Conservation (phyloP, 768 basidiomycete species). For the Stropharia rugosoannulata region DNA sequence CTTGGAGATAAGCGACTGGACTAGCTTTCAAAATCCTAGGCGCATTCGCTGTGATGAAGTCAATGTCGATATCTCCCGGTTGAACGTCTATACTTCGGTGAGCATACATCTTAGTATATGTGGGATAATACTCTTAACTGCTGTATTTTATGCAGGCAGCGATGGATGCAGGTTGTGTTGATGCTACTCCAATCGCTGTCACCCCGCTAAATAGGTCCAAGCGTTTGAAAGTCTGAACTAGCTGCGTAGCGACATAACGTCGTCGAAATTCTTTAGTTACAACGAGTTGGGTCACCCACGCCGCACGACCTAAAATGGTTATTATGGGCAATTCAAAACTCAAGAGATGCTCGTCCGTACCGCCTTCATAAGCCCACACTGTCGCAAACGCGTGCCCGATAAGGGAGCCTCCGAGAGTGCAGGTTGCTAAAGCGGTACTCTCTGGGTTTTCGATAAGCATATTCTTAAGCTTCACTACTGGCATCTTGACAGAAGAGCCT, state of each 20-base stretch:
- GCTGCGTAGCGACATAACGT: conserved; percentile 26
- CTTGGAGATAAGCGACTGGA: conserved; percentile 23
- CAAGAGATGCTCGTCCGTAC: conserved; percentile 5
- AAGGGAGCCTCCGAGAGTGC: conserved; percentile 11
- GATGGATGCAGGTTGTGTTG: conserved; percentile 30
- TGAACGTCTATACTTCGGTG: neutral
- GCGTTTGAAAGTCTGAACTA: conserved; percentile 21
- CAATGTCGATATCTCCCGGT: conserved; percentile 1
- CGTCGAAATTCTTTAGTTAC: conserved; percentile 22
- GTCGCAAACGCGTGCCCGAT: conserved; percentile 31
- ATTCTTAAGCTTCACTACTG: neutral
- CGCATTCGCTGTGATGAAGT: conserved; percentile 8
- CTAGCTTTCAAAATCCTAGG: conserved; percentile 15
- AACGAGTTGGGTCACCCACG: conserved; percentile 36
- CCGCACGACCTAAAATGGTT: conserved; percentile 16
- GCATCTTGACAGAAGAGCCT: conserved; percentile 16
- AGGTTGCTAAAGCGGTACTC: conserved; percentile 19
- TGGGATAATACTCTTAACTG: conserved; percentile 12
- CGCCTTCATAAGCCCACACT: conserved; percentile 24
- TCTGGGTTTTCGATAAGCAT: conserved; percentile 10
- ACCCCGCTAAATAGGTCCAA: conserved; percentile 18
- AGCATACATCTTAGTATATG: neutral
- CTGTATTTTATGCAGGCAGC: conserved; percentile 24
- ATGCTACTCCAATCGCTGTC: conserved; percentile 26
- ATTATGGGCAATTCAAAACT: neutral